Evolutionary conservation across 2,329 filamentous ascomycete genomes (phyloP).

Genomic region (Fusarium albosuccineum): DNA sequence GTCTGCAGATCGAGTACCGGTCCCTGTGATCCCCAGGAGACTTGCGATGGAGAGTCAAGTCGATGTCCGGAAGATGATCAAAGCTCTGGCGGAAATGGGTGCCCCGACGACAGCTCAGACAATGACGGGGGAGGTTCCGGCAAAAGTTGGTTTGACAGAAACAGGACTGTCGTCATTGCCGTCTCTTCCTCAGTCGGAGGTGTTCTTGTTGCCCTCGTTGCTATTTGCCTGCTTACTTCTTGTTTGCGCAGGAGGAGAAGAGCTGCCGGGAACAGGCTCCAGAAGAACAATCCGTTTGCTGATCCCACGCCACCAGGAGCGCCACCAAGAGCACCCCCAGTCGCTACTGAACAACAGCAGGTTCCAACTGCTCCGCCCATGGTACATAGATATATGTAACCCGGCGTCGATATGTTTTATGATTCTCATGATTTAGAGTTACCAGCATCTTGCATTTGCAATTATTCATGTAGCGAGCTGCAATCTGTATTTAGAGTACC

Average conservation of each 20-base stretch:
- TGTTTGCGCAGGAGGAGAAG: constrained; percentile 16
- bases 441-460: not conserved
- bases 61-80: constrained; percentile 27
- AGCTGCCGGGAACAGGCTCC: not conserved
- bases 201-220: not conserved
- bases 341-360: not conserved
- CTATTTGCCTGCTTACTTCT: constrained; percentile 6
- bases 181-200: constrained; percentile 28
- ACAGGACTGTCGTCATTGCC: constrained; percentile 31
- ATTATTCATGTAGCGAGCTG: too few species aligned
- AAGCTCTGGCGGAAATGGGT: not conserved
- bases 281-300: constrained; percentile 18
- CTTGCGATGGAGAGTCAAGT: constrained; percentile 22
- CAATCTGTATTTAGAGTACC: too few species aligned
- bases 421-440: constrained; percentile 1
- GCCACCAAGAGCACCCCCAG: not conserved
- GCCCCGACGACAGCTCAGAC: not conserved
- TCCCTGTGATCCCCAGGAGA: constrained; percentile 25
- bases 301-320: not conserved
- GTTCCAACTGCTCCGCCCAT: constrained; percentile 11
- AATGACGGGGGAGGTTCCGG: not conserved
- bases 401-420: not conserved
- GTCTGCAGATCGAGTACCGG: constrained; percentile 24
- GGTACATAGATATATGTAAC: constrained; percentile 30
- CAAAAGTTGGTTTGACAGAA: constrained; percentile 29